phyloP scores from a whole-genome alignment of 768 basidiomycete species.

The Plicaturopsis crispa region DNA sequence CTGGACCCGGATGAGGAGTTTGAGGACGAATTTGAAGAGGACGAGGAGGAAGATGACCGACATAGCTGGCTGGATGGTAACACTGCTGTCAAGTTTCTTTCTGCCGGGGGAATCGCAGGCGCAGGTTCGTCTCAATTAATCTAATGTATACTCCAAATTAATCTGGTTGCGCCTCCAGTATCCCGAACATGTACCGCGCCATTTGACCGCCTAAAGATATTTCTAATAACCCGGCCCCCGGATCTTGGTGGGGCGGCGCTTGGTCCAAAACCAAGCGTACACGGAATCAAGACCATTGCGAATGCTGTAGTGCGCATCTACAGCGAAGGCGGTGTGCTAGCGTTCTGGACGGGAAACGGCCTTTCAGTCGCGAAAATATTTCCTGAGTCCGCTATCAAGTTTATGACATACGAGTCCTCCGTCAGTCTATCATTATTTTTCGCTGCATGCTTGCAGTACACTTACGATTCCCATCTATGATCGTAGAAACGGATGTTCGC shows the following conservation, averaged over 20 bases:
- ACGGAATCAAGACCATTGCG: conserved; percentile 56
- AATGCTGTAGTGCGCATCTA: conserved; percentile 79
- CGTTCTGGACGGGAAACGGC: conserved; percentile 98
- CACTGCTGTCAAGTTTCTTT: conserved; percentile 80
- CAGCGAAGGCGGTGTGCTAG: conserved; percentile 78
- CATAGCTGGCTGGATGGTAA: conserved; percentile 56
- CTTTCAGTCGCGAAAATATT: conserved; percentile 94
- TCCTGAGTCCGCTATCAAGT: conserved; percentile 98
- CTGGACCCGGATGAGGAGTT: conserved; percentile 29
- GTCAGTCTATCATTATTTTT: conserved; percentile 38
- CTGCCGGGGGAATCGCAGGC: conserved; percentile 93
- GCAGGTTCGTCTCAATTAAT: conserved; percentile 51
- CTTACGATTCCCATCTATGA: conserved; percentile 9
- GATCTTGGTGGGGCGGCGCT: conserved; percentile 55
- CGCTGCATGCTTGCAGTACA: conserved; percentile 7
- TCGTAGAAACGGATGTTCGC: conserved; percentile 95
- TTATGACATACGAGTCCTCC: conserved; percentile 89
- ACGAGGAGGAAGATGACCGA: conserved; percentile 53
- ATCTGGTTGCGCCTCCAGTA: conserved; percentile 39
- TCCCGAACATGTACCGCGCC: conserved; percentile 96
- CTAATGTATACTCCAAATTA: conserved; percentile 5
- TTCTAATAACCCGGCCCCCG: conserved; percentile 84
- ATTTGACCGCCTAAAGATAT: conserved; percentile 94
- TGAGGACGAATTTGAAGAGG: conserved; percentile 33
- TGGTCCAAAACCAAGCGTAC: conserved; percentile 33